These are phyloP conservation scores for Rugosomyces carneus DNA, from an alignment of 1,284 basidiomycete genomes.

Conservation along the genomic window DNA sequence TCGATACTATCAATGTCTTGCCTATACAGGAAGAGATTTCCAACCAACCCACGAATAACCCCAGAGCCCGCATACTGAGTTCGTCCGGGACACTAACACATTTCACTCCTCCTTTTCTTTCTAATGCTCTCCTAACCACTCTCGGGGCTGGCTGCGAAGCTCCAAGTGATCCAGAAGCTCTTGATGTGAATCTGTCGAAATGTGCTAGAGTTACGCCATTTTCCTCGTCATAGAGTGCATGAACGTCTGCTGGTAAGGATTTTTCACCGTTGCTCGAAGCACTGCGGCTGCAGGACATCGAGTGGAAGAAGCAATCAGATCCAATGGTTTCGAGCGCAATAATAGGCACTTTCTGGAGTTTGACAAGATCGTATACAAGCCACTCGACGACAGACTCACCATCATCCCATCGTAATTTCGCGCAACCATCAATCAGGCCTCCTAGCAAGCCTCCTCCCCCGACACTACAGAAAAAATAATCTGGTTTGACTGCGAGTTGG, in stretches of 20 bases:
- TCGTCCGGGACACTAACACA: constrained; percentile 62
- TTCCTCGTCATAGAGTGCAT: constrained; percentile 31
- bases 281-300: constrained; percentile 50
- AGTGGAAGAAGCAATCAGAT: constrained; percentile 67
- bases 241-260: constrained; percentile 32
- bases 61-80: constrained; percentile 54
- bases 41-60: constrained; percentile 49
- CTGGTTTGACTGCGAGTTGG: constrained; percentile 51
- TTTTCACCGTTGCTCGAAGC: constrained; percentile 28
- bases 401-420: constrained; percentile 54
- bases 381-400: constrained; percentile 34
- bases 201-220: constrained; percentile 48
- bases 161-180: constrained; percentile 61
- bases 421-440: constrained; percentile 62
- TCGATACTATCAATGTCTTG: constrained; percentile 1
- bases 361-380: not conserved
- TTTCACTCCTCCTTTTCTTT: constrained; percentile 46
- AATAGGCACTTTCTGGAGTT: constrained; percentile 46
- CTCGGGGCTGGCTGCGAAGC: constrained; percentile 57
- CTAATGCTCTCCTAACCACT: constrained; percentile 57
- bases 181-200: constrained; percentile 51
- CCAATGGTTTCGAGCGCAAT: constrained; percentile 64
- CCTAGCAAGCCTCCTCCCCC: constrained; percentile 69
- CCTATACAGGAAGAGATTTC: not conserved
- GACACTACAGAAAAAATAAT: constrained; percentile 71